These are phyloP conservation scores for Tuber magnatum DNA, from an alignment of 495 filamentous ascomycete genomes.

Conservation along the genomic window DNA sequence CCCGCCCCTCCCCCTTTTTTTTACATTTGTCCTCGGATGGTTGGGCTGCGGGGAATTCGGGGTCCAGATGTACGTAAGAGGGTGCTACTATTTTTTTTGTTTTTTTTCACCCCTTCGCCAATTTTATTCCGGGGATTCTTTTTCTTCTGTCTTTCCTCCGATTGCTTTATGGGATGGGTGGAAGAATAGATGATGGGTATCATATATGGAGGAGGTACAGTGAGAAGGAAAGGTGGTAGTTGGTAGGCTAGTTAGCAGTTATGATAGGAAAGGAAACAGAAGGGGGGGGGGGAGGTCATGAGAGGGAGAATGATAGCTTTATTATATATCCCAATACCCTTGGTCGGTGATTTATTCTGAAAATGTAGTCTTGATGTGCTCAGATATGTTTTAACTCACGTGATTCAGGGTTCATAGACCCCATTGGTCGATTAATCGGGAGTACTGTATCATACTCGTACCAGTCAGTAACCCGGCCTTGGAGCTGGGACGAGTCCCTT, in stretches of 20 bases:
- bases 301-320: not conserved
- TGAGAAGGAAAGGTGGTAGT: not conserved
- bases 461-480: not conserved
- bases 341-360: not conserved
- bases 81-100: not conserved
- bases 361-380: not conserved
- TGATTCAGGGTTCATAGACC: not conserved
- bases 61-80: conserved; percentile 1
- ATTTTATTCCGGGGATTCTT: not conserved
- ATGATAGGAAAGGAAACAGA: not conserved
- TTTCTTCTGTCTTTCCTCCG: conserved; percentile 3
- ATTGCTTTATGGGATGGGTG: not conserved
- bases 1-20: not conserved
- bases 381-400: not conserved
- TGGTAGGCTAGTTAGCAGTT: not conserved
- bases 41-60: not conserved
- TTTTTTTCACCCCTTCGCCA: not conserved
- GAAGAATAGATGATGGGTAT: not conserved
- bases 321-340: not conserved
- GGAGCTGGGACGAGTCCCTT: not conserved
- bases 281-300: not conserved
- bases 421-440: not conserved
- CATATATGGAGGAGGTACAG: not conserved
- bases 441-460: no score
- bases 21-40: not conserved